Percentiles rank a stretch among this genome's conserved stretches.
phyloP scores from a whole-genome alignment of 2,329 filamentous ascomycete species.

The Alternaria longipes region DNA sequence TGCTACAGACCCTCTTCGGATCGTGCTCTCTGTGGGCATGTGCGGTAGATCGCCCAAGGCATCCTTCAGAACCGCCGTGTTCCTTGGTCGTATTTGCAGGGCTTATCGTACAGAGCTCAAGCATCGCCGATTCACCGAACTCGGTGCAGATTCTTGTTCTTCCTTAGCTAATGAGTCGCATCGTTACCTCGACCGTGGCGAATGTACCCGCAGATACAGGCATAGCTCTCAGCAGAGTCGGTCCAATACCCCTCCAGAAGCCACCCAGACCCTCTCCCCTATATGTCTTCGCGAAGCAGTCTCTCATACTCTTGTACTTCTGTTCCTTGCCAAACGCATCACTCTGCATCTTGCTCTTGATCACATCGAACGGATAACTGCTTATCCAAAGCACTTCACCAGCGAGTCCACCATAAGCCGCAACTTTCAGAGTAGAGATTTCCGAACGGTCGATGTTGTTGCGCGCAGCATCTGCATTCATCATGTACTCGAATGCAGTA shows the following conservation, averaged over 20 bases:
- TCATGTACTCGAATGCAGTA: constrained; percentile 91
- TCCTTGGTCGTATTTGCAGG: neutral
- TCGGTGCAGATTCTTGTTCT: neutral
- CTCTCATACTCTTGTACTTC: constrained; percentile 82
- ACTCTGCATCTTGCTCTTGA: constrained; percentile 99
- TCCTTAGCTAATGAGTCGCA: constrained; percentile 31
- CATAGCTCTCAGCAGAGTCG: constrained; percentile 93
- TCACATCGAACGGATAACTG: constrained; percentile 94
- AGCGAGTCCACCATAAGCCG: constrained; percentile 89
- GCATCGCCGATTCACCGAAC: neutral
- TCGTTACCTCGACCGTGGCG: constrained; percentile 65
- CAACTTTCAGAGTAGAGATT: constrained; percentile 84
- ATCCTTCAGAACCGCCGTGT: neutral
- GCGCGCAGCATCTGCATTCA: constrained; percentile 85
- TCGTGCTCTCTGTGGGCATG: neutral
- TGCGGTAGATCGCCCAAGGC: neutral
- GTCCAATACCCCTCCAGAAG: constrained; percentile 94
- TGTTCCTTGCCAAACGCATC: constrained; percentile 82
- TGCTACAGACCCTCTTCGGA: neutral
- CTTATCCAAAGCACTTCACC: constrained; percentile 93
- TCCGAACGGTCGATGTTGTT: constrained; percentile 79
- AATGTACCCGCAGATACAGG: constrained; percentile 98
- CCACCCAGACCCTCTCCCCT: constrained; percentile 77
- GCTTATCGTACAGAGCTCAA: neutral
- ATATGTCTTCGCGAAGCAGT: constrained; percentile 88